A percentile compares a stretch with the other conserved stretches of the same genome.
Evolutionary conservation across 2,329 filamentous ascomycete species (phyloP).

Genomic region (Cyphellophora europaea): DNA sequence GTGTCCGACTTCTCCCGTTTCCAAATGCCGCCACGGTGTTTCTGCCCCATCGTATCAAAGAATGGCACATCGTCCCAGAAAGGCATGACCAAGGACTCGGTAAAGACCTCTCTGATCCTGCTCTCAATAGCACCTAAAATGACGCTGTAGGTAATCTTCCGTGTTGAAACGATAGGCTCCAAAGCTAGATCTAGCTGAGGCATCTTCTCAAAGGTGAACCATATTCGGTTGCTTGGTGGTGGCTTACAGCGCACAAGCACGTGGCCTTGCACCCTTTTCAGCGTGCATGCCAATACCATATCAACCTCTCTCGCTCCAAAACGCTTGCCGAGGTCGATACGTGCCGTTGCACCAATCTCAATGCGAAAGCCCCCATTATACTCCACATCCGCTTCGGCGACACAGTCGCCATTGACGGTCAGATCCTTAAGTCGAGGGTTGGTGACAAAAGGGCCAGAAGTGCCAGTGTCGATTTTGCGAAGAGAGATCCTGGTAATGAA

Average conservation of each 20-base stretch:
- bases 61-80: constrained; percentile 98
- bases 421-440: constrained; percentile 82
- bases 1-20: constrained; percentile 24
- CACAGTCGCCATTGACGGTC: constrained; percentile 82
- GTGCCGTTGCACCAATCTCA: constrained; percentile 84
- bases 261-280: constrained; percentile 81
- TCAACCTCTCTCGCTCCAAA: constrained; percentile 90
- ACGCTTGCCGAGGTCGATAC: constrained; percentile 77
- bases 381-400: constrained; percentile 74
- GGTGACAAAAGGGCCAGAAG: constrained; percentile 77
- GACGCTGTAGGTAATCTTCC: constrained; percentile 89
- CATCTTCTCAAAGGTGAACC: constrained; percentile 90
- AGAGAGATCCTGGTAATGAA: constrained; percentile 83
- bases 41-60: constrained; percentile 67
- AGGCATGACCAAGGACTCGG: constrained; percentile 80
- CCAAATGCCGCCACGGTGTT: constrained; percentile 81
- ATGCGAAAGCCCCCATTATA: constrained; percentile 85
- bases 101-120: constrained; percentile 85
- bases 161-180: constrained; percentile 87
- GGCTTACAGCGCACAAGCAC: constrained; percentile 81
- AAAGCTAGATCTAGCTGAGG: constrained; percentile 91
- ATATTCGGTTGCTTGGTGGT: constrained; percentile 89
- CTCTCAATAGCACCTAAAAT: constrained; percentile 92
- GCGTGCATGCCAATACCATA: constrained; percentile 72
- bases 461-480: constrained; percentile 74